phyloP scores from a whole-genome alignment of 805 yeast species.

The Isabelozyma rhagii region DNA sequence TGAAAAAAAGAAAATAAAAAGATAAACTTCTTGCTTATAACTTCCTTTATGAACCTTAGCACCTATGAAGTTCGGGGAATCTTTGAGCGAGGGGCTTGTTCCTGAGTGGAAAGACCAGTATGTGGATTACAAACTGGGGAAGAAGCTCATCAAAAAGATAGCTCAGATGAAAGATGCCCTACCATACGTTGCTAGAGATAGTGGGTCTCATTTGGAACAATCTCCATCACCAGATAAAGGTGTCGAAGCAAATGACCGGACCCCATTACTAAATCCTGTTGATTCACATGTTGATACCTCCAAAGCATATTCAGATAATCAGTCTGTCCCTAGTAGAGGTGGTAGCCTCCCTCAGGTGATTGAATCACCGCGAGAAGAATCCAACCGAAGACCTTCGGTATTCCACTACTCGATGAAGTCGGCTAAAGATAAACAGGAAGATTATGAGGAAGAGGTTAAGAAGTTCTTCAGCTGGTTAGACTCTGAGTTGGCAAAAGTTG shows the following conservation, averaged over 20 bases:
- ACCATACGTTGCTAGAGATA: not conserved
- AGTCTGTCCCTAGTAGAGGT: not conserved
- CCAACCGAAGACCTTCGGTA: constrained; percentile 13
- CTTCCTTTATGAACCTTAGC: too few species aligned
- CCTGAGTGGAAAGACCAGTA: constrained; percentile 90
- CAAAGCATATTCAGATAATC: not conserved
- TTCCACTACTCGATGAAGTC: constrained; percentile 19
- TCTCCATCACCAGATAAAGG: not conserved
- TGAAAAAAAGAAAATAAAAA: too few species aligned
- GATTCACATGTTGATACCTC: not conserved
- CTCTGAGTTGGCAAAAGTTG: constrained; percentile 55
- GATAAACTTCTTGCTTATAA: too few species aligned
- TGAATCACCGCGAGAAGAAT: not conserved
- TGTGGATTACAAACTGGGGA: constrained; percentile 65
- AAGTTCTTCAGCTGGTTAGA: constrained; percentile 71
- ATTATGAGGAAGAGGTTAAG: constrained; percentile 33
- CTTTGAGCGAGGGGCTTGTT: constrained; percentile 62
- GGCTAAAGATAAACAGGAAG: constrained; percentile 13
- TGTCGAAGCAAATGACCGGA: constrained; percentile 15
- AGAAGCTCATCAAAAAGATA: constrained; percentile 46
- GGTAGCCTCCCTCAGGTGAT: not conserved
- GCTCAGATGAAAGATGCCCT: constrained; percentile 8
- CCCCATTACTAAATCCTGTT: constrained; percentile 19
- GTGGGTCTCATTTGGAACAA: not conserved
- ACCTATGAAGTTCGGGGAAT: constrained; percentile 66